Base-by-base conservation (phyloP, 192 early-diverging fungal genomes). In the Coemansia sp. region DNA sequence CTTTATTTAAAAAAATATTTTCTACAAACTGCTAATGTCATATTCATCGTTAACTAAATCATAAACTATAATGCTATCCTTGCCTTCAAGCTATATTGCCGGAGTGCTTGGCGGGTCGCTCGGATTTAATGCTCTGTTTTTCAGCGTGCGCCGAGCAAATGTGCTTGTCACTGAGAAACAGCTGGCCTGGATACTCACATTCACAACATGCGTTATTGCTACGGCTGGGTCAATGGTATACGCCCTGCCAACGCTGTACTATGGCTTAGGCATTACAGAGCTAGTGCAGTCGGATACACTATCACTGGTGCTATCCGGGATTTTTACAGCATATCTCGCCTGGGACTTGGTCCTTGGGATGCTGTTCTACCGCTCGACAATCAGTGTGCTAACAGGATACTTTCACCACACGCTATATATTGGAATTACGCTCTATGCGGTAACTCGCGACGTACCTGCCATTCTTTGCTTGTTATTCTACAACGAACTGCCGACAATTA, bases 361-460 rank as follows among this genome's bases (percentile, higher is more conserved):
- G 8, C 9, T 81, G 18, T 82, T 69, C 55, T 87, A 88, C 61
- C 75, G 71, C 11, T 67, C 76, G 9, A 74, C 76, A 6, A 86
- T 88, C 29, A 73, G 68, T 22, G 16, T 67, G 3, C 40, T 86
- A 32, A 84, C 77, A 8, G 87, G 86, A 5, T 88, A 83, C 65
- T 77, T 87, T 29, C 87, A 88, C 65, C 87, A 88, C 55, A 77
- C 71, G 19, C 58, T 81, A 28, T 88, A 85, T 54, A 69, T 69
- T n/a, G 53, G 53, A 3, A 40, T 76, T 18, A 30, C 57, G 0
- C 16, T 81, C 9, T 65, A 71, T 60, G 54, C 81, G 16, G 62
- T 73, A 25, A 24, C n/a, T 0, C 49, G 62, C 3, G 56, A 55
- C 11, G 62, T 76, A 22, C 60, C 73, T 0, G 59, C 72, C 0